Base-by-base conservation (phyloP, 1,284 basidiomycete genomes). In the Cutaneotrichosporon cutaneum region DNA sequence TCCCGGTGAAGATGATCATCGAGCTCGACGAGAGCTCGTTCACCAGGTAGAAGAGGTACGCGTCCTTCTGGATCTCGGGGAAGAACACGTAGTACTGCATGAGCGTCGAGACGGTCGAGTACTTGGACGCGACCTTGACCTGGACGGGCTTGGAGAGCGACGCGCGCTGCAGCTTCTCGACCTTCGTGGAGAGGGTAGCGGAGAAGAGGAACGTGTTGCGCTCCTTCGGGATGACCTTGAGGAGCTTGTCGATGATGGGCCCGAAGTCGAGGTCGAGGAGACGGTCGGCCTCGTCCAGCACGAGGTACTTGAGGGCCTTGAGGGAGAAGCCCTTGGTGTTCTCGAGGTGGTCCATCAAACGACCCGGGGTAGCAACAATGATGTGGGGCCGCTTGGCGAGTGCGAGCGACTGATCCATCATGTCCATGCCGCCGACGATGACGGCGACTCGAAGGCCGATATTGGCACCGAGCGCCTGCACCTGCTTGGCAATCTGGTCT, bases 161-260 rank as follows among this genome's bases (percentile, higher is more conserved):
- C n/a, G 96, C 95, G 59, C 96, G 83, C 77, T 99, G 95, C 9
- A 99, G 83, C 79, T 99, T 98, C 26, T 92, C 94, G 11, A 99
- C 94, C 80, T 98, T 99, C 24, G 93, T 96, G 2, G 95, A 97
- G 94, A 99, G 99, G n/a, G 96, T 99, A 1, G 96, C 96, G 16
- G 94, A 96, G 83, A 96, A 99, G 1, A 99, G 85, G 77, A 94
- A 98, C 0, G 96, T 99, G 36, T 89, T 90, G 22, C 96, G 86
- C 73, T 99, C 94, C 73, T 88, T 90, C 21, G 96, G 96, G 67
- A 99, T 90, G 48, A 91, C 87, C 81, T 96, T 96, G 50, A 99
- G 83, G 65, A 99, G 93, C 82, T 94, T 95, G 82, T 99, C 96
- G 67, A 99, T 94, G 61, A 92, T 90, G 39, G 92, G 90, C 21